A percentile compares a stretch with the other conserved stretches of the same genome.
These are phyloP conservation scores for Clitopilus passeckerianus DNA, from an alignment of 768 basidiomycete species.

Conservation along the genomic window DNA sequence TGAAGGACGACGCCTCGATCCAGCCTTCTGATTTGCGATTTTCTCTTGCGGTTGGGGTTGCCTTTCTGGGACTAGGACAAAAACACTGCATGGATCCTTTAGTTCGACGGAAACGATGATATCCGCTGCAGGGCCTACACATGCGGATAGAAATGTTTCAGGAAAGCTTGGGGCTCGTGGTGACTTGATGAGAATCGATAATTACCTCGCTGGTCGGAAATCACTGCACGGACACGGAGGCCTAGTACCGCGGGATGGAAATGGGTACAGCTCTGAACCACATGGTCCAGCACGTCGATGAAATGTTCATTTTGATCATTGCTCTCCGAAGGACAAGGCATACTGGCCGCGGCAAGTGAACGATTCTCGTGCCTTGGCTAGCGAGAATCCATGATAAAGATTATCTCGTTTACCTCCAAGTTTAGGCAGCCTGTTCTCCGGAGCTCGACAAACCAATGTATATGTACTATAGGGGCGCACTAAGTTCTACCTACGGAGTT, in stretches of 20 bases:
- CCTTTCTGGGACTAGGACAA: not conserved
- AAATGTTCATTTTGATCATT: too few species aligned
- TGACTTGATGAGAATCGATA: not conserved
- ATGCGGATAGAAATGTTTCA: not conserved
- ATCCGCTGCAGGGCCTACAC: not conserved
- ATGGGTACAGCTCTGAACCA: not conserved
- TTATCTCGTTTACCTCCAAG: too few species aligned
- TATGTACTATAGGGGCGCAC: too few species aligned
- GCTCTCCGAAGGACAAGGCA: too few species aligned
- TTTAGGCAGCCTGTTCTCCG: too few species aligned
- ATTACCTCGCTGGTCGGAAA: not conserved
- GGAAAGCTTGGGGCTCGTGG: not conserved
- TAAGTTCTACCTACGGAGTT: too few species aligned
- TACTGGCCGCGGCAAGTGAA: too few species aligned
- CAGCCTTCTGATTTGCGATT: not conserved
- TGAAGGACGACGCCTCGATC: not conserved
- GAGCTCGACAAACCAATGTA: too few species aligned
- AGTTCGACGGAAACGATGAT: not conserved
- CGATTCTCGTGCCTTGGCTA: too few species aligned
- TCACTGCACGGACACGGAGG: not conserved
- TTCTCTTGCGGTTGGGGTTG: not conserved
- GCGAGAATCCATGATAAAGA: too few species aligned
- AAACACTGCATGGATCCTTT: not conserved
- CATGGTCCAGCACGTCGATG: too few species aligned
- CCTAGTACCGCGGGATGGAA: not conserved